A percentile compares a stretch with the other conserved stretches of the same genome.
Evolutionary conservation across 2,329 filamentous ascomycete genomes (phyloP).

Genomic region (Harringtonia lauricola): DNA sequence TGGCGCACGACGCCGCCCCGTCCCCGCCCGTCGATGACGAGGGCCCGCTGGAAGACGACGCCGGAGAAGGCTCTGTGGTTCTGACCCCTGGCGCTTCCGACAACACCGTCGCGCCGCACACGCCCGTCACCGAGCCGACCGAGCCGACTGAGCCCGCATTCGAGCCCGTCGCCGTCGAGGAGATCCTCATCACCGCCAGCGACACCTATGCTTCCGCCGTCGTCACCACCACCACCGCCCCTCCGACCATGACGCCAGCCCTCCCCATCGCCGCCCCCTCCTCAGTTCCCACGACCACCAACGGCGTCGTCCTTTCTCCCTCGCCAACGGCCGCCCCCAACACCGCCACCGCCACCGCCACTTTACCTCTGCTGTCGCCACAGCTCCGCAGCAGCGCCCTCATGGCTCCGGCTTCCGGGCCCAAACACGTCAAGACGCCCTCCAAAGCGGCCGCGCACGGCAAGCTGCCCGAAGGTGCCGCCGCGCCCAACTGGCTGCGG

Average conservation of each 20-base stretch:
- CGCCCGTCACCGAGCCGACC: too few species aligned
- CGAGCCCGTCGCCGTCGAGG: constrained; percentile 1
- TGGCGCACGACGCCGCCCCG: too few species aligned
- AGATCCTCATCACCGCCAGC: constrained; percentile 1
- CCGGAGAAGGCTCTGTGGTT: too few species aligned
- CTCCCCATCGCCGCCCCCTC: not conserved
- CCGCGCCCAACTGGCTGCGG: constrained; percentile 42
- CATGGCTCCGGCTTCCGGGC: not conserved
- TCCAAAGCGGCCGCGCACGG: constrained; percentile 27
- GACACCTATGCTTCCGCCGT: not conserved
- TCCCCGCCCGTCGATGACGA: too few species aligned
- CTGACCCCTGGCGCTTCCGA: too few species aligned
- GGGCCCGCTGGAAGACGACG: too few species aligned
- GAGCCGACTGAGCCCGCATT: too few species aligned
- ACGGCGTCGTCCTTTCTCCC: not conserved
- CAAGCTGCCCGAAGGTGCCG: constrained; percentile 54
- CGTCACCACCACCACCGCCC: constrained; percentile 1
- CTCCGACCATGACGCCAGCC: constrained; percentile 8
- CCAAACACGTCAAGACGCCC: constrained; percentile 4
- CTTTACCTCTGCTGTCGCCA: not conserved
- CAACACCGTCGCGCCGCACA: too few species aligned
- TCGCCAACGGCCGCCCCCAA: not conserved
- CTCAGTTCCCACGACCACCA: not conserved
- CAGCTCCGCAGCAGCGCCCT: not conserved
- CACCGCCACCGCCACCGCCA: not conserved